phyloP scores from a whole-genome alignment of 2,329 filamentous ascomycete species.

The Colletotrichum gigasporum region DNA sequence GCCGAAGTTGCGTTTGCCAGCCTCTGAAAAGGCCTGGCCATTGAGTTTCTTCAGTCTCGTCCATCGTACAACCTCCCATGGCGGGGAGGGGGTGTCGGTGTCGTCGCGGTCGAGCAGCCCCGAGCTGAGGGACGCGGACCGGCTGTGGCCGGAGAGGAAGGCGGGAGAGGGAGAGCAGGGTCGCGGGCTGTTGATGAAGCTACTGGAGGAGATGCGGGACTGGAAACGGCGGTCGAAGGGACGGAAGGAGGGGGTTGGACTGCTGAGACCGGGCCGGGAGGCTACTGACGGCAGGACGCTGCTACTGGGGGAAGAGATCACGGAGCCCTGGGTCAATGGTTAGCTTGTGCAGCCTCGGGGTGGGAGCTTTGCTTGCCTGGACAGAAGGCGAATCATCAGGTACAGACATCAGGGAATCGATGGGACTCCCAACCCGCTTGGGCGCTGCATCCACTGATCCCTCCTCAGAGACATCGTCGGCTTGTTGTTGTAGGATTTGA shows the following conservation, averaged over 20 bases:
- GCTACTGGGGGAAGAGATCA: slow-evolving; percentile 75
- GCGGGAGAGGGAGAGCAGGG: slow-evolving; percentile 83
- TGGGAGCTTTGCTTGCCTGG: slow-evolving; percentile 64
- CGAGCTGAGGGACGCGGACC: slow-evolving; percentile 82
- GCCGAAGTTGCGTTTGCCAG: slow-evolving; percentile 91
- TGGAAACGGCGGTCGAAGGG: slow-evolving; percentile 97
- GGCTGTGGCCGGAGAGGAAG: slow-evolving; percentile 79
- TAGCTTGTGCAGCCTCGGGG: not conserved
- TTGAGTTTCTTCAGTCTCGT: slow-evolving; percentile 91
- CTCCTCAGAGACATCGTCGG: slow-evolving; percentile 59
- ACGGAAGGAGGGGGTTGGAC: slow-evolving; percentile 83
- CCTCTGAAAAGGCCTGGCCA: slow-evolving; percentile 89
- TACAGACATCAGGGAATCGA: slow-evolving; percentile 74
- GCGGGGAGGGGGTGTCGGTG: slow-evolving; percentile 76
- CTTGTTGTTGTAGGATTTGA: slow-evolving; percentile 52
- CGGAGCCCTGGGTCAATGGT: slow-evolving; percentile 57
- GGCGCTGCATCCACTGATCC: slow-evolving; percentile 64
- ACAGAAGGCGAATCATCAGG: slow-evolving; percentile 88
- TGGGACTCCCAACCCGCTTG: slow-evolving; percentile 70
- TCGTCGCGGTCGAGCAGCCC: slow-evolving; percentile 72
- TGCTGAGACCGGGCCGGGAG: slow-evolving; percentile 71
- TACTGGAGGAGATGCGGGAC: slow-evolving; percentile 78
- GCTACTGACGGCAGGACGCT: slow-evolving; percentile 76
- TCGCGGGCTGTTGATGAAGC: slow-evolving; percentile 66
- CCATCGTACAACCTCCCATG: slow-evolving; percentile 98